Conservation (phyloP, 2,329 filamentous ascomycete genomes). For the Sporothrix schenckii region DNA sequence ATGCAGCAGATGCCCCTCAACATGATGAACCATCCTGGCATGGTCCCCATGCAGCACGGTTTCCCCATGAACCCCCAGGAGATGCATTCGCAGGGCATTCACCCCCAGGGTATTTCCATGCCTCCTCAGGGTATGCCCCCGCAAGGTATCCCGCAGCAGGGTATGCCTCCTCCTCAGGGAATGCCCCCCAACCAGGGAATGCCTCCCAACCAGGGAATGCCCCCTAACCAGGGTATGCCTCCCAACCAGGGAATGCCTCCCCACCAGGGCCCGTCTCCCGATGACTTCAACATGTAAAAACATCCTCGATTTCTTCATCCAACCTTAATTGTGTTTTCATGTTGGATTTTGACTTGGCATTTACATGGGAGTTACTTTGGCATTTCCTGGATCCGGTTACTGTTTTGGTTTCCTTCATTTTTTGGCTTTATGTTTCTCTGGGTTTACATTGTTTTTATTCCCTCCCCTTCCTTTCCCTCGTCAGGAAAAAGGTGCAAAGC, state of each 20-base stretch:
- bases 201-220: too few relatives aligned
- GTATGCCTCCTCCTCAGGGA: too few relatives aligned
- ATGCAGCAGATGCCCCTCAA: background rate
- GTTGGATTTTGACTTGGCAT: background rate
- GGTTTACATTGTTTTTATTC: background rate
- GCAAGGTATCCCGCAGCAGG: too few relatives aligned
- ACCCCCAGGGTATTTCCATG: background rate
- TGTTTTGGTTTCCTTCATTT: background rate
- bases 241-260: too few relatives aligned
- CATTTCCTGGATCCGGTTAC: too few relatives aligned
- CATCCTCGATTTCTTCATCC: background rate
- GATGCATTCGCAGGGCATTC: background rate
- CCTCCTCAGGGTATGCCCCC: too few relatives aligned
- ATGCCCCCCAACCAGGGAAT: too few relatives aligned
- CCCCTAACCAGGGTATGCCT: too few relatives aligned
- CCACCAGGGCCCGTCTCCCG: too few relatives aligned
- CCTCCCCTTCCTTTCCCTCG: slow-evolving; percentile 1
- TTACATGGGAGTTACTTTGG: too few relatives aligned
- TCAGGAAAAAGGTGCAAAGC: background rate
- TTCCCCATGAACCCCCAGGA: background rate
- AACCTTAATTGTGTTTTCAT: background rate
- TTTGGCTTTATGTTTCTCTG: too few relatives aligned
- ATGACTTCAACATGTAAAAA: background rate
- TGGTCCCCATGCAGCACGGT: background rate
- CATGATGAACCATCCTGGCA: background rate